Percentiles rank a stretch among this genome's conserved stretches.
These are phyloP conservation scores for Kuraishia borneana DNA, from an alignment of 805 yeast species.

Conservation along the genomic window DNA sequence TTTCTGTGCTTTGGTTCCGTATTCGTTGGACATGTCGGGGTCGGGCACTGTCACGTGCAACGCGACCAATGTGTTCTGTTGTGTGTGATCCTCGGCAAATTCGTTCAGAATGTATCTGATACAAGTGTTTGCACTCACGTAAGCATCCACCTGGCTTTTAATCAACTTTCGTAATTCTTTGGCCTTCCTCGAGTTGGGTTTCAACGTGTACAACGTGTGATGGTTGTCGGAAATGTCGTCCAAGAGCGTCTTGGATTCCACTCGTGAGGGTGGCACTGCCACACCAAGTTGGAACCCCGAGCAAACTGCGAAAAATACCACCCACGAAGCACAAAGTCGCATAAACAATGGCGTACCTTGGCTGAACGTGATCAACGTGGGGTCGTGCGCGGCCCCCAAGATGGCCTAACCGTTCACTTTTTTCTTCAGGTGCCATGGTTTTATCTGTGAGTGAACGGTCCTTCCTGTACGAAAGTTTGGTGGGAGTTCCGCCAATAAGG, in stretches of 20 bases:
- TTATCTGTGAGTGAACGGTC: conserved; percentile 70
- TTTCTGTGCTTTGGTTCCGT: conserved; percentile 10
- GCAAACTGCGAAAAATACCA: no score
- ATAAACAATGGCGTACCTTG: no score
- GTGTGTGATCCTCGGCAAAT: conserved; percentile 1
- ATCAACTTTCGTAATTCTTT: background rate
- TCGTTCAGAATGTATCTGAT: conserved; percentile 1
- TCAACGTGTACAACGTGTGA: background rate
- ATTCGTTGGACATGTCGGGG: conserved; percentile 3
- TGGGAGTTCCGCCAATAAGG: conserved; percentile 48
- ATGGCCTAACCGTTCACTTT: no score
- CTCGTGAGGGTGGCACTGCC: conserved; percentile 1
- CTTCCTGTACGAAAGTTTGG: conserved; percentile 65
- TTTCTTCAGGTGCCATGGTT: no score
- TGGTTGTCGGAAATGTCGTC: background rate
- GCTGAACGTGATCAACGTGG: no score
- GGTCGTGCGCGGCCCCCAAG: no score
- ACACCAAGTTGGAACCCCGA: background rate
- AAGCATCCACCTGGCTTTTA: background rate
- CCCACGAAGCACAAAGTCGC: no score
- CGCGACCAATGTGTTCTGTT: conserved; percentile 1
- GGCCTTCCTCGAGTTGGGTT: background rate
- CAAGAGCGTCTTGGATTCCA: background rate
- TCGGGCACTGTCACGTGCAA: background rate
- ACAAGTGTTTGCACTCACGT: background rate